phyloP scores from a whole-genome alignment of 1,284 basidiomycete genomes.

The Vanrija sp. region DNA sequence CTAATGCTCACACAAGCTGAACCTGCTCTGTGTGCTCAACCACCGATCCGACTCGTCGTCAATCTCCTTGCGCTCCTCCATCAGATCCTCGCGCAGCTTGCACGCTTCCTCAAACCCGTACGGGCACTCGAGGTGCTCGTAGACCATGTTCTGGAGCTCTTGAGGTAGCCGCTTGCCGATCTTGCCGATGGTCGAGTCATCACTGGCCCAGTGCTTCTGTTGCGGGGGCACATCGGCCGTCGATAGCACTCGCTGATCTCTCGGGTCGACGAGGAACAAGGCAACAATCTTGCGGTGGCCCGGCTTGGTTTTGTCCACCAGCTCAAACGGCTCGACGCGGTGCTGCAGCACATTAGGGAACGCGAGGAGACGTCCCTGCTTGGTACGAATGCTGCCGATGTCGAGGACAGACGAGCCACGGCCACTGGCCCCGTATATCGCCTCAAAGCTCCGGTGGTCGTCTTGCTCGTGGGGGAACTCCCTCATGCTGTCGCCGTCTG shows the following conservation, averaged over 20 bases:
- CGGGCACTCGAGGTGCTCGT: not conserved
- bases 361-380: slow-evolving; percentile 5
- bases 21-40: not conserved
- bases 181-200: not conserved
- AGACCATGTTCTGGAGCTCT: not conserved
- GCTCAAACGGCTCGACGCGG: slow-evolving; percentile 9
- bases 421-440: not conserved
- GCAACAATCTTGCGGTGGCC: slow-evolving; percentile 21
- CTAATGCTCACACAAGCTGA: slow-evolving; percentile 2
- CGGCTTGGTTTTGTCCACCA: slow-evolving; percentile 5
- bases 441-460: not conserved
- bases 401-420: not conserved
- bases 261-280: slow-evolving; percentile 19
- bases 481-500: not conserved
- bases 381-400: not conserved
- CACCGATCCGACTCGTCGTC: not conserved
- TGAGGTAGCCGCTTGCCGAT: not conserved
- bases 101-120: not conserved
- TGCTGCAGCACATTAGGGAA: slow-evolving; percentile 17
- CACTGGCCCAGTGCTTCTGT: slow-evolving; percentile 8
- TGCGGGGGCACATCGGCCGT: slow-evolving; percentile 17
- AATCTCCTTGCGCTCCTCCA: not conserved
- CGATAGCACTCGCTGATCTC: not conserved
- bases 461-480: not conserved
- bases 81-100: not conserved